phyloP scores from a whole-genome alignment of 495 filamentous ascomycete genomes.

The Aspergillus nanangensis region DNA sequence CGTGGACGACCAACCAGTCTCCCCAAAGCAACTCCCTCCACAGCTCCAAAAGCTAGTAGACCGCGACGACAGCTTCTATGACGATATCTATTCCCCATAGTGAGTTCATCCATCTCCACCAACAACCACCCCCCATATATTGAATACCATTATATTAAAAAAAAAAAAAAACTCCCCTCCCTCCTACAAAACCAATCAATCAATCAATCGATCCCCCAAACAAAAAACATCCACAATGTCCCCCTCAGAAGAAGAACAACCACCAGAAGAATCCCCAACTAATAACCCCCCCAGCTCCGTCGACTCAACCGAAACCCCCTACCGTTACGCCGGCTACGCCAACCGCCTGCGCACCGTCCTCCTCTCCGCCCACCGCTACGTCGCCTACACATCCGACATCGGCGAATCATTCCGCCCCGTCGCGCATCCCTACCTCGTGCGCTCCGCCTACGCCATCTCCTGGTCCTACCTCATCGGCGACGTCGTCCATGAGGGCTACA shows the following conservation, averaged over 20 bases:
- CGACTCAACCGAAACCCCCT: constrained; percentile 75
- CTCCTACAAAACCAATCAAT: neutral
- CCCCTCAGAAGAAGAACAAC: too few species aligned
- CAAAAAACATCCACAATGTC: neutral
- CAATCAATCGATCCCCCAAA: neutral
- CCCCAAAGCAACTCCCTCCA: constrained; percentile 60
- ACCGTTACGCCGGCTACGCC: constrained; percentile 92
- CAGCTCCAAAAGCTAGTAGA: constrained; percentile 72
- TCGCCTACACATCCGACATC: constrained; percentile 96
- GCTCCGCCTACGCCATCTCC: constrained; percentile 81
- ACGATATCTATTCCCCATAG: constrained; percentile 74
- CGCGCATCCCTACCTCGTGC: constrained; percentile 77
- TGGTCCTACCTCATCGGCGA: constrained; percentile 93
- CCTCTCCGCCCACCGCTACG: constrained; percentile 87
- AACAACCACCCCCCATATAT: too few species aligned
- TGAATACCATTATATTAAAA: too few species aligned
- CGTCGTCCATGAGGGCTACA: constrained; percentile 91
- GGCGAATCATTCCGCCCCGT: constrained; percentile 95
- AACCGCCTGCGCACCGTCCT: constrained; percentile 83
- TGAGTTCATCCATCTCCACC: constrained; percentile 53
- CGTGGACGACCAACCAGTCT: constrained; percentile 45
- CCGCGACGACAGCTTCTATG: constrained; percentile 71
- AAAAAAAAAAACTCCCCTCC: too few species aligned
- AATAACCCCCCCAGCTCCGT: constrained; percentile 51
- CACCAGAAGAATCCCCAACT: constrained; percentile 4